Evolutionary conservation across 257 asterid genomes (phyloP).

Genomic region (Solanum sitiens): DNA sequence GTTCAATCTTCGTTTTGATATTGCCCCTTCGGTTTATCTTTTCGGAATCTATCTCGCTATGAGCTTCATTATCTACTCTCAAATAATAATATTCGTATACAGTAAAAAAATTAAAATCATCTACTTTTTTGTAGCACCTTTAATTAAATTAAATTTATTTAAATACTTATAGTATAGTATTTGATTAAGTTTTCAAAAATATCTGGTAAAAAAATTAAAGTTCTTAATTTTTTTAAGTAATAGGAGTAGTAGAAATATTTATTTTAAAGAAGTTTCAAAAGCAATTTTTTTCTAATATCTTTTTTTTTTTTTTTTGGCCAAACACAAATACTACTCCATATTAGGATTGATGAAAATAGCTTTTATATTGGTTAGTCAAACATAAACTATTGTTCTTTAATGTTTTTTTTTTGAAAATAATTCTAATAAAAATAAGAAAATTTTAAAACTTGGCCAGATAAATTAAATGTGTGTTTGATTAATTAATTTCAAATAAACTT

Average conservation of each 20-base stretch:
- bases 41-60: not conserved
- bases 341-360: too few species aligned
- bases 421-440: too few species aligned
- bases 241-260: not conserved
- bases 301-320: too few species aligned
- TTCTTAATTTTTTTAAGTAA: too few species aligned
- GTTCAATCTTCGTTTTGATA: slow-evolving; percentile 25
- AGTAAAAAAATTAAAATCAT: not conserved
- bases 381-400: too few species aligned
- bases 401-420: too few species aligned
- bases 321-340: too few species aligned
- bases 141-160: too few species aligned
- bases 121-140: not conserved
- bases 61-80: not conserved
- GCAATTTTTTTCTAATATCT: not conserved
- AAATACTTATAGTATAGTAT: too few species aligned
- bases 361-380: not conserved
- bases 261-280: too few species aligned
- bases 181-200: not conserved
- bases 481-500: too few species aligned
- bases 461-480: not conserved
- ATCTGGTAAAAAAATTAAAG: not conserved
- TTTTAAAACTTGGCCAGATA: not conserved
- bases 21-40: slow-evolving; percentile 14
- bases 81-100: not conserved